phyloP scores from a whole-genome alignment of 108 stramenopile species.

The Craspedostauros australis region DNA sequence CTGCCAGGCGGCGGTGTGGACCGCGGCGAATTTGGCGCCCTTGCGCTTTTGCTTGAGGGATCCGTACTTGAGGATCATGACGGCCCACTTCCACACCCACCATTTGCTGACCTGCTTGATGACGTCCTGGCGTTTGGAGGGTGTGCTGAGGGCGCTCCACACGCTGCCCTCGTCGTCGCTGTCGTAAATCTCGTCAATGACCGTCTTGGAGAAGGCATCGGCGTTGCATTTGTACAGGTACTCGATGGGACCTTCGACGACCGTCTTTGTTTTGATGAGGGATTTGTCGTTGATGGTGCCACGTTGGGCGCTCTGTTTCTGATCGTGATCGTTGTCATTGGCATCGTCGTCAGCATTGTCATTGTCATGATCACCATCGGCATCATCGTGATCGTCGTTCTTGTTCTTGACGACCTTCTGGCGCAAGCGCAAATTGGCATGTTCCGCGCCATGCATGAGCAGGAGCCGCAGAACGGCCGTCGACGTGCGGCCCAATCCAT shows the following conservation, averaged over 20 bases:
- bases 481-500: constrained; percentile 6
- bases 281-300: too few relatives aligned
- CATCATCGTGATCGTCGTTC: too few relatives aligned
- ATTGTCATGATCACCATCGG: too few relatives aligned
- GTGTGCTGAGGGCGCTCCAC: constrained; percentile 4
- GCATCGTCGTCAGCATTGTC: too few relatives aligned
- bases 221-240: constrained; percentile 34
- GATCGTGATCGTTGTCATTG: too few relatives aligned
- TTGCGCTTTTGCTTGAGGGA: constrained; percentile 9
- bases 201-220: constrained; percentile 15
- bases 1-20: constrained; percentile 25
- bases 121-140: constrained; percentile 7
- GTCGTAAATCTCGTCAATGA: constrained; percentile 10
- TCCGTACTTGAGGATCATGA: constrained; percentile 29
- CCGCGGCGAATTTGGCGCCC: constrained; percentile 17
- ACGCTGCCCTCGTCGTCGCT: constrained; percentile 6
- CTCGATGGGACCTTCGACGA: constrained; percentile 25
- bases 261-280: too few relatives aligned
- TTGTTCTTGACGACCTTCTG: constrained; percentile 21
- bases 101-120: constrained; percentile 14
- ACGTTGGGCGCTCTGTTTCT: too few relatives aligned
- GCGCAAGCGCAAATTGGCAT: constrained; percentile 23
- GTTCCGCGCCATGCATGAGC: constrained; percentile 12
- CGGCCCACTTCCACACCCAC: constrained; percentile 41
- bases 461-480: constrained; percentile 24